Evolutionary conservation across 2,329 filamentous ascomycete genomes (phyloP).

Genomic region (Verticillium tricorpus): DNA sequence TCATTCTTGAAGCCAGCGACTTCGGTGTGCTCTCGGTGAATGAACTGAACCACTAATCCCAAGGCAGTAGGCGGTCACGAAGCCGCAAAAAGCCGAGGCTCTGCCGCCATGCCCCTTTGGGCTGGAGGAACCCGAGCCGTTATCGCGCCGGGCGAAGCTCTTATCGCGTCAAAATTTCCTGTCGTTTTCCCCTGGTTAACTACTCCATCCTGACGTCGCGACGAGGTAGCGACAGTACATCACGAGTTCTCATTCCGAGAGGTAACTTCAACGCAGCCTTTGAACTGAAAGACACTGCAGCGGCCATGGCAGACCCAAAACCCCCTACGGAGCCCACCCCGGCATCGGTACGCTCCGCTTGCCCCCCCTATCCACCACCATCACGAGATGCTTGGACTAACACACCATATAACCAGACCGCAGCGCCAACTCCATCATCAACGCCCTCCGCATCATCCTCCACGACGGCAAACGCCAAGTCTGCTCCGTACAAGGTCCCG

Average conservation of each 20-base stretch:
- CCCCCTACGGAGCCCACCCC: slow-evolving; percentile 15
- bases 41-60: neutral
- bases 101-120: neutral
- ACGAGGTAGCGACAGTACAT: neutral
- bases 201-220: neutral
- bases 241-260: neutral
- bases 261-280: neutral
- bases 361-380: neutral
- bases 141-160: slow-evolving; percentile 1
- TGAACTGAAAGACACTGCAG: neutral
- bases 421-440: neutral
- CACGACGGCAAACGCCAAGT: slow-evolving; percentile 2
- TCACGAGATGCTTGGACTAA: slow-evolving; percentile 3
- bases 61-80: neutral
- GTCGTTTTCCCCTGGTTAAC: neutral
- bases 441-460: slow-evolving; percentile 1
- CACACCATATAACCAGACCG: slow-evolving; percentile 2
- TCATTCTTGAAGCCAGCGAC: neutral
- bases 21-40: neutral
- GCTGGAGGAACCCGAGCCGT: neutral
- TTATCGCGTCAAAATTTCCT: slow-evolving; percentile 8
- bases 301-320: slow-evolving; percentile 17
- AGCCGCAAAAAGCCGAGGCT: neutral
- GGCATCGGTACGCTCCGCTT: slow-evolving; percentile 3
- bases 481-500: slow-evolving; percentile 33